These are phyloP conservation scores for Lophiotrema nucula DNA, from an alignment of 495 filamentous ascomycete genomes.

Conservation along the genomic window DNA sequence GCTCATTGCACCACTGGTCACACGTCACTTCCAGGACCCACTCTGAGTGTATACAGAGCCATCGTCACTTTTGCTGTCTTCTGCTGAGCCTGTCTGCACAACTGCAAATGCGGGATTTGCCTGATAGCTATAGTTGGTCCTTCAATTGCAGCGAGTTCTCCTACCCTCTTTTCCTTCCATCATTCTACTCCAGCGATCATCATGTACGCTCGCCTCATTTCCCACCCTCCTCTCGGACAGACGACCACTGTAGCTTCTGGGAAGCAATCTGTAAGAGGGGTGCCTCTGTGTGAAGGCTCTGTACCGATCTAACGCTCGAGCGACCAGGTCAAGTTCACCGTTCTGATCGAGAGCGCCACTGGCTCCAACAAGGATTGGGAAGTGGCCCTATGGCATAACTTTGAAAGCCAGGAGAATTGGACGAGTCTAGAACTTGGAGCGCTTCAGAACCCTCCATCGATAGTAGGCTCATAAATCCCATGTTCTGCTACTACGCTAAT, in stretches of 20 bases:
- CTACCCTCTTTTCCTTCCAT: no score
- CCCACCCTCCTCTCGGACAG: conserved; percentile 68
- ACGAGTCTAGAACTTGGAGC: conserved; percentile 47
- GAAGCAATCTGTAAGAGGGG: conserved; percentile 12
- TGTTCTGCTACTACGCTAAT: neutral
- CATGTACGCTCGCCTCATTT: conserved; percentile 55
- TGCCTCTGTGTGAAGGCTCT: neutral
- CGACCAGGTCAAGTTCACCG: conserved; percentile 58
- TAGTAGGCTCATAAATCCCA: conserved; percentile 21
- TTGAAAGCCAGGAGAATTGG: conserved; percentile 49
- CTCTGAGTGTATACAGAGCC: no score
- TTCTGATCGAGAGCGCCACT: conserved; percentile 64
- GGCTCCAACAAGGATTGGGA: conserved; percentile 64
- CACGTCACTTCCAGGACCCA: neutral
- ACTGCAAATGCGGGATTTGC: no score
- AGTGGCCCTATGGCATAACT: conserved; percentile 74
- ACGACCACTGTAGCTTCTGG: conserved; percentile 53
- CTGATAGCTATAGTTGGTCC: no score
- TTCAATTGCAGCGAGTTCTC: no score
- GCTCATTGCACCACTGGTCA: neutral
- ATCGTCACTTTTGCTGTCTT: no score
- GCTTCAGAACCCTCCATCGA: conserved; percentile 42
- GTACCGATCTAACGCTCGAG: neutral
- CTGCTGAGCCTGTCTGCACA: no score
- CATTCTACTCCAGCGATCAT: neutral